phyloP scores from a whole-genome alignment of 352 stramenopile genomes.

The Pythium myriotylum region DNA sequence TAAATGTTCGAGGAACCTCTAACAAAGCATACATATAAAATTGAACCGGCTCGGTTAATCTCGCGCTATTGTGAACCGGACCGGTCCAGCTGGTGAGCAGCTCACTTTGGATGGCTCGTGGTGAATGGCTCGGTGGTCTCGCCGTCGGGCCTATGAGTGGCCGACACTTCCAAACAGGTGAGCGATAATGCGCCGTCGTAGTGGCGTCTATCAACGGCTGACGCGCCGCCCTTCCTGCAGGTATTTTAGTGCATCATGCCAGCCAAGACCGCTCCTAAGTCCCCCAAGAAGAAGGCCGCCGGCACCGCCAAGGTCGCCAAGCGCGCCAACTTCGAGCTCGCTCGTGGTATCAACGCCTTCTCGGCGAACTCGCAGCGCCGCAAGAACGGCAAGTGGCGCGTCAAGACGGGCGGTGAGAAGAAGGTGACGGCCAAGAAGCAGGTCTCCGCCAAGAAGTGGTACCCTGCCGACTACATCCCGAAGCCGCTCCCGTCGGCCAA shows the following conservation, averaged over 20 bases:
- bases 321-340: constrained; percentile 67
- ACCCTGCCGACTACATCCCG: constrained; percentile 76
- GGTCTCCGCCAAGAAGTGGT: constrained; percentile 54
- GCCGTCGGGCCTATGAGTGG: background rate
- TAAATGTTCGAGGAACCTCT: constrained; percentile 5
- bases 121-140: constrained; percentile 4
- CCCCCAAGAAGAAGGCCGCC: constrained; percentile 28
- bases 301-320: constrained; percentile 34
- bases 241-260: constrained; percentile 34
- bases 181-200: constrained; percentile 3
- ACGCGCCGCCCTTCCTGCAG: constrained; percentile 8
- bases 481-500: constrained; percentile 75
- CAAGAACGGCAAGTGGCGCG: constrained; percentile 51
- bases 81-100: constrained; percentile 9
- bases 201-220: background rate
- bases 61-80: constrained; percentile 2
- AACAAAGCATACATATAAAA: background rate
- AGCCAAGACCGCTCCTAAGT: constrained; percentile 26
- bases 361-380: constrained; percentile 64
- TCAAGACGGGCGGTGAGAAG: constrained; percentile 37
- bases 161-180: constrained; percentile 33
- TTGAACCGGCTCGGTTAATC: constrained; percentile 7
- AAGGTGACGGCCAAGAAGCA: constrained; percentile 36
- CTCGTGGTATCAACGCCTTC: constrained; percentile 78
- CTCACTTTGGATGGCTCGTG: constrained; percentile 24